phyloP scores from a whole-genome alignment of 139 green algal species.

The Closterium sp. region DNA sequence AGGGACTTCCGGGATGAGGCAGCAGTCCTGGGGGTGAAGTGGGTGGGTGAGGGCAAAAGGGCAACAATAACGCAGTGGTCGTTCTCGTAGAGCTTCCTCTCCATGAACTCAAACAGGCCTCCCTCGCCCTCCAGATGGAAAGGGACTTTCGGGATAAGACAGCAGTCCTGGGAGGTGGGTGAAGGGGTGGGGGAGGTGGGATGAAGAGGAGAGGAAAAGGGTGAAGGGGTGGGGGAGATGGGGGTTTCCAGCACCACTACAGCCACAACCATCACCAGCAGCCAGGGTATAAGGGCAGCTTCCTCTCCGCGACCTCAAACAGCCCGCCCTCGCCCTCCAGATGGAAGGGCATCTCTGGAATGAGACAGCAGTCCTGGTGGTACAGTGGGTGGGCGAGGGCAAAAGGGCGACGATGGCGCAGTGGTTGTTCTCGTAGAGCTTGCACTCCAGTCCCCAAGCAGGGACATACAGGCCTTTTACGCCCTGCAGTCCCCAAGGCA shows the following conservation, averaged over 20 bases:
- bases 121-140: conserved; percentile 77
- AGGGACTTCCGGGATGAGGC: conserved; percentile 88
- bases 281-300: conserved; percentile 71
- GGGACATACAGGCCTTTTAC: no score
- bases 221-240: no score
- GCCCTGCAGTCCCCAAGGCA: no score
- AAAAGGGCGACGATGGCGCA: conserved; percentile 59
- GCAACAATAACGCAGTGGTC: conserved; percentile 54
- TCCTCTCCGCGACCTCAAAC: conserved; percentile 71
- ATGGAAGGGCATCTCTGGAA: conserved; percentile 87
- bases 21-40: conserved; percentile 61
- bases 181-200: no score
- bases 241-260: no score
- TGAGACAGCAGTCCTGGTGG: conserved; percentile 77
- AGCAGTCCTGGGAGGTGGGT: conserved; percentile 67
- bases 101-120: conserved; percentile 79
- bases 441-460: conserved; percentile 71
- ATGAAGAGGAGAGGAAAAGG: no score
- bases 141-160: conserved; percentile 89
- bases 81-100: conserved; percentile 73
- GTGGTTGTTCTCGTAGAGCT: conserved; percentile 72
- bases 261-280: conserved; percentile 66
- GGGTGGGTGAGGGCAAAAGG: no score
- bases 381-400: not conserved
- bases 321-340: conserved; percentile 75